Conservation (phyloP, 2,329 filamentous ascomycete species). For the Aspergillus luchuensis region DNA sequence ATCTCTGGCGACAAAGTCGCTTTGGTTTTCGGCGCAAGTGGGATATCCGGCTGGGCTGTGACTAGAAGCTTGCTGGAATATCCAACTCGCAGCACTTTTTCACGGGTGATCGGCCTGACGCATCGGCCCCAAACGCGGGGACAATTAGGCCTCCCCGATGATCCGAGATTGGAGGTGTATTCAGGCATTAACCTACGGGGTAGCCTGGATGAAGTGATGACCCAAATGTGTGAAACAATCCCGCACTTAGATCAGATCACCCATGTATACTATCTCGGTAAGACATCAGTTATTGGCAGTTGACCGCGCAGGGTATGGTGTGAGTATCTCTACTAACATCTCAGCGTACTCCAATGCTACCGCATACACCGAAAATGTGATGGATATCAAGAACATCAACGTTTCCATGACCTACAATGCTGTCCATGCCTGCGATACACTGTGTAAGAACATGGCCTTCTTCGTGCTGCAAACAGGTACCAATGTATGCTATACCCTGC, state of each 20-base stretch:
- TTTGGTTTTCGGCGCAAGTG: conserved; percentile 33
- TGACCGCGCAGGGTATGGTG: neutral
- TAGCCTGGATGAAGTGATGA: conserved; percentile 33
- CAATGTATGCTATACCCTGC: conserved; percentile 31
- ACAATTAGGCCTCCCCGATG: conserved; percentile 23
- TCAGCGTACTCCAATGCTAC: conserved; percentile 23
- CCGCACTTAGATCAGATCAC: conserved; percentile 43
- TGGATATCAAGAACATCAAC: conserved; percentile 42
- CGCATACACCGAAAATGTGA: conserved; percentile 42
- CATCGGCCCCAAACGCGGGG: conserved; percentile 21
- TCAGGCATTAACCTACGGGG: conserved; percentile 31
- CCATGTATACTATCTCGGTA: conserved; percentile 49
- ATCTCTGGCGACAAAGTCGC: conserved; percentile 22
- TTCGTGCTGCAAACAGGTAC: conserved; percentile 47
- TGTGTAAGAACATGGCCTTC: conserved; percentile 43
- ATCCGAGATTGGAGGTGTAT: conserved; percentile 19
- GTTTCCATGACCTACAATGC: conserved; percentile 43
- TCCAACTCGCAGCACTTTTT: conserved; percentile 30
- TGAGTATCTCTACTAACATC: neutral
- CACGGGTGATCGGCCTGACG: conserved; percentile 29
- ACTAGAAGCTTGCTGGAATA: conserved; percentile 28
- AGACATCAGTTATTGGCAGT: neutral
- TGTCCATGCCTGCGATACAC: conserved; percentile 41
- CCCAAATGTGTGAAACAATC: conserved; percentile 38
- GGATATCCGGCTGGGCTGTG: conserved; percentile 38